A percentile compares a stretch with the other conserved stretches of the same genome.
Evolutionary conservation across 2,329 filamentous ascomycete species (phyloP).

Genomic region (Penicillium oxalicum): DNA sequence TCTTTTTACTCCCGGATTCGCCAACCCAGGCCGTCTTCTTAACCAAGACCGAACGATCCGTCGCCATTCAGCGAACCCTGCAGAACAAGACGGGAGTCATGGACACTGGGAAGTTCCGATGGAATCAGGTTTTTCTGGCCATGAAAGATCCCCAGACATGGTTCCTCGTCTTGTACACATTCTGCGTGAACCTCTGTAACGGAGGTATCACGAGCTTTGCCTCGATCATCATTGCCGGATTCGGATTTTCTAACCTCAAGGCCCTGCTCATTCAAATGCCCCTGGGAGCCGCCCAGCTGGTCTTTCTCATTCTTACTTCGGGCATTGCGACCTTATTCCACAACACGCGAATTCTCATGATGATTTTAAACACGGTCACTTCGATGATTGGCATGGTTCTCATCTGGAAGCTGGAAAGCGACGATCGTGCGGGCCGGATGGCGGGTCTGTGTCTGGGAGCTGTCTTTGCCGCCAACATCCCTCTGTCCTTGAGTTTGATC

Average conservation of each 20-base stretch:
- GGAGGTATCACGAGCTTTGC: slow-evolving; percentile 33
- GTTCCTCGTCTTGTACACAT: slow-evolving; percentile 28
- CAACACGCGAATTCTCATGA: slow-evolving; percentile 27
- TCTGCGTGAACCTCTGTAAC: slow-evolving; percentile 31
- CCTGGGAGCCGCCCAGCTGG: slow-evolving; percentile 27
- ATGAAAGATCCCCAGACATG: slow-evolving; percentile 29
- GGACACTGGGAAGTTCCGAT: slow-evolving; percentile 43
- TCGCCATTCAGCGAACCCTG: slow-evolving; percentile 49
- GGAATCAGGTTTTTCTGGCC: slow-evolving; percentile 36
- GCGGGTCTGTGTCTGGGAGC: slow-evolving; percentile 26
- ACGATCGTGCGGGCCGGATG: slow-evolving; percentile 24
- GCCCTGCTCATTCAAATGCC: slow-evolving; percentile 36
- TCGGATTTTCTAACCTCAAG: slow-evolving; percentile 34
- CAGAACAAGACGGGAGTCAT: slow-evolving; percentile 50
- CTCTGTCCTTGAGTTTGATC: slow-evolving; percentile 30
- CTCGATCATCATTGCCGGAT: slow-evolving; percentile 33
- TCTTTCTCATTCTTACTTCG: slow-evolving; percentile 29
- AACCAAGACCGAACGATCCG: slow-evolving; percentile 35
- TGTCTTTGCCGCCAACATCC: slow-evolving; percentile 34
- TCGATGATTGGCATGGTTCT: slow-evolving; percentile 31
- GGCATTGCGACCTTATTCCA: slow-evolving; percentile 23
- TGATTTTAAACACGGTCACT: slow-evolving; percentile 27
- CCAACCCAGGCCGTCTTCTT: slow-evolving; percentile 30
- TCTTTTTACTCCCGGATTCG: slow-evolving; percentile 15
- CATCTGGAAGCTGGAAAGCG: slow-evolving; percentile 25